Evolutionary conservation across 2,329 filamentous ascomycete genomes (phyloP), one percentile per base, ranked within the genome.

Genomic region (Fusarium globosum): DNA sequence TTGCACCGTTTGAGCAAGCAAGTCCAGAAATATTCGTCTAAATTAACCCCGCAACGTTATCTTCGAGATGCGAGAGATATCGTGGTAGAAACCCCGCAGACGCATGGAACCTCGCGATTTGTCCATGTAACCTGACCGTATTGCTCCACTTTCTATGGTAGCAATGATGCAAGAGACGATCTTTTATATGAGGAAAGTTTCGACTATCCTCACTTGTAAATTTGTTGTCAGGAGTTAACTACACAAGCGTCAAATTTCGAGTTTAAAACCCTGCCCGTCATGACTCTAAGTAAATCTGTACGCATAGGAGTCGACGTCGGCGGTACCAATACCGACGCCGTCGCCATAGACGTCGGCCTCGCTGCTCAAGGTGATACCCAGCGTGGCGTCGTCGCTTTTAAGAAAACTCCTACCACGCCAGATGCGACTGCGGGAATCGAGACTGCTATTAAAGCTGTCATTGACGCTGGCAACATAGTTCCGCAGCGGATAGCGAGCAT

Each of bases 341-440:
- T 72, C 14, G 46, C 67, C 28, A 45, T 72, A 12, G 23, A 68
- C 35, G 28, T 61, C 10, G 35, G 14, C 7, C 51, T 53, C 11
- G 51, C 51, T 10, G n/a, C 20, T 13, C 51, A 53, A n/a, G 51
- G 51, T 7, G 51, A 53, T 38, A 7, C 51, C 20, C 35, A 38
- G 3, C 33, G 51, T 1, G 51, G 60, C 30, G 61, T 72, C 39
- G 28, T 72, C 7, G 71, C 71, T 6, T 61, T 57, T 2, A 56
- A 66, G n/a, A 73, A 73, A 30, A 51, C 65, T 2, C 79, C 82
- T 1, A 87, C 85, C 3, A 86, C 84, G 16, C 49, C 51, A n/a
- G 46, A 61, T 35, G 52, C 49, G 11, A 67, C 64, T 2, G 76
- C 82, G 3, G 82, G 86, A 65, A 84, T 84, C 9, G 84, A 83